Percentiles rank a stretch among this genome's conserved stretches.
phyloP scores from a whole-genome alignment of 768 basidiomycete genomes.

The Tylopilus rubrobrunneus region DNA sequence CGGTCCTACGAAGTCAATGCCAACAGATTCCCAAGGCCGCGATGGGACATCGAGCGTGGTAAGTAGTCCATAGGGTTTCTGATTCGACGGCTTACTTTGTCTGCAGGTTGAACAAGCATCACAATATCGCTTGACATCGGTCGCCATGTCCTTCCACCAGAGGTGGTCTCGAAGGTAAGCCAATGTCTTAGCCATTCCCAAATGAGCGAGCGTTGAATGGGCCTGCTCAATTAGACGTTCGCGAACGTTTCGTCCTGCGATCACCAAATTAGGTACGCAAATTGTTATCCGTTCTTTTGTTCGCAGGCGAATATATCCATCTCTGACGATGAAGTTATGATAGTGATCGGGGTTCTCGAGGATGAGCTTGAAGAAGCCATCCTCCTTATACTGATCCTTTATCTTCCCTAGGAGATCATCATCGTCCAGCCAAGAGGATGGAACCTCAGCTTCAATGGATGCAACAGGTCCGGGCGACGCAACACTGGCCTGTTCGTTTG shows the following conservation, averaged over 20 bases:
- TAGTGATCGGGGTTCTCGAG: neutral
- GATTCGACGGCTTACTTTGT: slow-evolving; percentile 17
- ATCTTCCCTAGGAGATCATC: too few species aligned
- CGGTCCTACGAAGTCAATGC: slow-evolving; percentile 35
- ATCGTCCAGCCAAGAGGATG: too few species aligned
- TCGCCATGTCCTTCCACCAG: slow-evolving; percentile 37
- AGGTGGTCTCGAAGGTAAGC: too few species aligned
- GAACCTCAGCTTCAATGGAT: too few species aligned
- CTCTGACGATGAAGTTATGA: slow-evolving; percentile 21
- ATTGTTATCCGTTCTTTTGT: slow-evolving; percentile 1
- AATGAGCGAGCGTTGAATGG: slow-evolving; percentile 34
- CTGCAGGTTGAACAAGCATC: neutral
- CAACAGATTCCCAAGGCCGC: slow-evolving; percentile 19
- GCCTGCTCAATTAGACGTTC: slow-evolving; percentile 37
- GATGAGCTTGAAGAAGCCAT: too few species aligned
- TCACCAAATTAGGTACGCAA: slow-evolving; percentile 23
- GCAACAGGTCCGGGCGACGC: too few species aligned
- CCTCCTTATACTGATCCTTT: too few species aligned
- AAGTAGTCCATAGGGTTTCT: slow-evolving; percentile 26
- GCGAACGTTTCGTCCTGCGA: slow-evolving; percentile 12
- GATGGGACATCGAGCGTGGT: slow-evolving; percentile 24
- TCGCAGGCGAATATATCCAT: slow-evolving; percentile 18
- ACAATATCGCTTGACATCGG: slow-evolving; percentile 14
- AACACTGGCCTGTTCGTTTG: too few species aligned
- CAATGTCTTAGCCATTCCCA: too few species aligned